Evolutionary conservation across 768 basidiomycete species (phyloP), one percentile per base, ranked within the genome.

Genomic region (Trametes sanguinea): DNA sequence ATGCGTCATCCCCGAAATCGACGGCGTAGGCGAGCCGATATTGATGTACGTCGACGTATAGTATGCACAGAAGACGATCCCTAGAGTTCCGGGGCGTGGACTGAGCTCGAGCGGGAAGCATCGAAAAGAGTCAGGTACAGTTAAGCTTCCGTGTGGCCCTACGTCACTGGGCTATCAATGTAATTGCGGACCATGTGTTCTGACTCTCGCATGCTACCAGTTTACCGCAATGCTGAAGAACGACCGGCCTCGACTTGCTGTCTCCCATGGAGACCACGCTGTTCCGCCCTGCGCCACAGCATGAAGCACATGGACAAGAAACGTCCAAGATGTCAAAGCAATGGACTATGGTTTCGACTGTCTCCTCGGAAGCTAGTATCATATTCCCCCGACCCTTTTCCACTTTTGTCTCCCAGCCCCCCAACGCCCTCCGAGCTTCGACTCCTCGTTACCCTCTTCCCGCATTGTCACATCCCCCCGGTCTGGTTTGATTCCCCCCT

Each of bases 1-100:
- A 84, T 98, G 95, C 72, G 94, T 95, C 68, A 95, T 98, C 68
- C 95, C 95, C 30, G 96, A 98, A 79, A 97, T 98, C 67, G 93
- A 95, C 73, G 92, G 94, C 50, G 92, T 95, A 30, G 97, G 96
- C 57, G 95, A 98, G 75, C 97, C 97, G 30, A 83, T 98, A 68
- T 79, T 98, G 70, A 85, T 98, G 66, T 98, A 97, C 77, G 87
- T 97, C 72, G 94, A 93, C 75, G 86, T 90, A 72, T 89, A 77
- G 65, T 52, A 54, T 51, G 30, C 4, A 43, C 29, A 51, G 54
- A 42, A 51, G 54, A 48, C 54, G 58, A 29, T 27, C 54, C 39
- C 51, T 52, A 50, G 53, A 55, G 57, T 55, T 37, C 10, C 50
- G 44, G 53, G 11, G 58, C 43, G 54, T 60, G 63, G 54, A 50